Evolutionary conservation across 805 yeast genomes (phyloP), one percentile per base, ranked within the genome.

Genomic region (Starmerella bombicola): DNA sequence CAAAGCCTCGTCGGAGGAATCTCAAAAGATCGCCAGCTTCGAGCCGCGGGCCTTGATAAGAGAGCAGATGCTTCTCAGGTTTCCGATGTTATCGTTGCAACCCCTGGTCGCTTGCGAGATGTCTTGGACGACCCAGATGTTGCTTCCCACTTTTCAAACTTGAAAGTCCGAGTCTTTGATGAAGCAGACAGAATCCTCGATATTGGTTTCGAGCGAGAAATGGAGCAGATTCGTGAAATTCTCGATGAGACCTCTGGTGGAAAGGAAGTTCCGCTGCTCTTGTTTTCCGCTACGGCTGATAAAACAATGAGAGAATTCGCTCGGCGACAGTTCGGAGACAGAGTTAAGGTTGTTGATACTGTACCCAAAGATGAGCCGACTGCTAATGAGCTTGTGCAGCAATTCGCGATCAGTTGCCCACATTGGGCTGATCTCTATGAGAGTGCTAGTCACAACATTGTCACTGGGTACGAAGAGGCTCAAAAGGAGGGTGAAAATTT

Each of bases 121-220:
- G 64, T 76, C 46, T 58, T 83, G 34, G 55, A 61, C 29, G 69
- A 69, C 42, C 69, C 67, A 19, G 62, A 60, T 22, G 59, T 57
- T 13, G 68, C 73, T 16, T 59, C 61, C 18, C 58, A 62, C 8
- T 77, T 84, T 58, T 57, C 60, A 30, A 60, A 65, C 39, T 65
- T 86, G 41, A 70, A 69, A 44, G 73, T 77, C 53, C 68, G 81
- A 46, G 78, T 85, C 30, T 73, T 83, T 48, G 96, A 86, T 60
- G 97, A 86, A 64, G 95, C 95, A 29, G 96, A 86, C 62, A 73
- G 91, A 52, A 63, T 86, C 38, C 67, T 86, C 45, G 91, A 80
- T 58, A 76, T 74, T 46, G 93, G 93, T 15, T 86, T 88, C 59
- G 76, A 72, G 53, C 72, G 69, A 30, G 79, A 74, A 47, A 66